A percentile compares a stretch with the other conserved stretches of the same genome.
phyloP scores from a whole-genome alignment of 2,329 filamentous ascomycete genomes.

The Raffaelea albimanens region DNA sequence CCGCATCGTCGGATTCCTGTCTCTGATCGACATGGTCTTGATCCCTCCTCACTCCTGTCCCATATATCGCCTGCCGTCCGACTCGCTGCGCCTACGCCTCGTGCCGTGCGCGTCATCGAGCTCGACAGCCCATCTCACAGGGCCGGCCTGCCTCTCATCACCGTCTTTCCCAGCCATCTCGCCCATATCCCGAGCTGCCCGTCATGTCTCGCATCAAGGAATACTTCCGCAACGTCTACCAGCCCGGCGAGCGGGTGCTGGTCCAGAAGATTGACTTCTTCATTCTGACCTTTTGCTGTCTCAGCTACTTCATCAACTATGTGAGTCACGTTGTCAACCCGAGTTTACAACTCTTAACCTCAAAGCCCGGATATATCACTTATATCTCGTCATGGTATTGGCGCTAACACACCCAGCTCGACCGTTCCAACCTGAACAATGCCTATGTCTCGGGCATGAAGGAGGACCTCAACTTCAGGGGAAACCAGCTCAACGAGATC shows the following conservation, averaged over 20 bases:
- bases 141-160: too few relatives aligned
- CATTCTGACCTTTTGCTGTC: conserved; percentile 54
- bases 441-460: conserved; percentile 44
- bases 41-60: too few relatives aligned
- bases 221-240: conserved; percentile 11
- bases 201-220: conserved; percentile 6
- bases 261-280: conserved; percentile 40
- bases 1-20: too few relatives aligned
- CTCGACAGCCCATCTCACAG: too few relatives aligned
- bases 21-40: too few relatives aligned
- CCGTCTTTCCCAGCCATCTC: too few relatives aligned
- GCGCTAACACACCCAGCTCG: conserved; percentile 24
- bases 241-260: conserved; percentile 19
- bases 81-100: too few relatives aligned
- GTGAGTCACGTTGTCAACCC: conserved; percentile 21
- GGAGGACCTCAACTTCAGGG: conserved; percentile 28
- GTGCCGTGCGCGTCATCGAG: too few relatives aligned
- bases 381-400: too few relatives aligned
- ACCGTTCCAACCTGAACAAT: conserved; percentile 42
- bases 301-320: conserved; percentile 47
- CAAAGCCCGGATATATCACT: too few relatives aligned
- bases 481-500: conserved; percentile 42
- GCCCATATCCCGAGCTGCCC: too few relatives aligned
- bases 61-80: too few relatives aligned
- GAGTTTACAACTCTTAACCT: background rate